Conservation (phyloP, 805 yeast species). For the Wickerhamiella bombiphila region DNA sequence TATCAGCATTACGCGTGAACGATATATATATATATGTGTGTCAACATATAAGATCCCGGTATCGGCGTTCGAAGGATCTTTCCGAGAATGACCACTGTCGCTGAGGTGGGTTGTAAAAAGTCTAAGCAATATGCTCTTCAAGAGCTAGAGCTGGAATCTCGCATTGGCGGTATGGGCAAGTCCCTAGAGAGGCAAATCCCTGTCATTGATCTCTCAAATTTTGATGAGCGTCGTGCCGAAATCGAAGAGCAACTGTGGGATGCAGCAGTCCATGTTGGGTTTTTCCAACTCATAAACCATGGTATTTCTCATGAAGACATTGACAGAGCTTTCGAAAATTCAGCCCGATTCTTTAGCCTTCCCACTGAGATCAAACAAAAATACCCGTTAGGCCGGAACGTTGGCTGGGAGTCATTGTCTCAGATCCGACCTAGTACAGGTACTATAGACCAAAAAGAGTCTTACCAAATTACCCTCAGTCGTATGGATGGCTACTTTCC, state of each 20-base stretch:
- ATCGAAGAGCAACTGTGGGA: conserved; percentile 11
- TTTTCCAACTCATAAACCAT: conserved; percentile 12
- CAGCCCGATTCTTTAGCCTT: conserved; percentile 7
- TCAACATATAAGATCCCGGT: no score
- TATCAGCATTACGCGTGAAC: no score
- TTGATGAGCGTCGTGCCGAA: conserved; percentile 5
- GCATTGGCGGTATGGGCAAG: conserved; percentile 7
- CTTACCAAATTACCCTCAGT: conserved; percentile 10
- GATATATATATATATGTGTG: no score
- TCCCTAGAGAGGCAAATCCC: conserved; percentile 6
- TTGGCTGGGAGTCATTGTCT: conserved; percentile 10
- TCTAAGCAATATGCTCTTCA: no score
- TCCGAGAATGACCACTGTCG: no score
- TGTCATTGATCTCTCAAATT: conserved; percentile 7
- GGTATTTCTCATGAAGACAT: conserved; percentile 7
- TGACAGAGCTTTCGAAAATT: conserved; percentile 6
- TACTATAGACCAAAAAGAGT: conserved; percentile 11
- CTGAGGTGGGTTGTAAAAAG: no score
- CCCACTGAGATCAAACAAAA: conserved; percentile 5
- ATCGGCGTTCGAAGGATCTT: no score
- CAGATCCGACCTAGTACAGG: conserved; percentile 15
- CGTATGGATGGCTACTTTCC: conserved; percentile 12
- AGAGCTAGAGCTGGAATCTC: conserved; percentile 8
- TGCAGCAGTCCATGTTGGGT: conserved; percentile 11
- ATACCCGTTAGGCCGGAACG: conserved; percentile 7